Percentiles rank a stretch among this genome's conserved stretches.
These are phyloP conservation scores for Fusarium vanettenii DNA, from an alignment of 2,329 filamentous ascomycete genomes.

Conservation along the genomic window DNA sequence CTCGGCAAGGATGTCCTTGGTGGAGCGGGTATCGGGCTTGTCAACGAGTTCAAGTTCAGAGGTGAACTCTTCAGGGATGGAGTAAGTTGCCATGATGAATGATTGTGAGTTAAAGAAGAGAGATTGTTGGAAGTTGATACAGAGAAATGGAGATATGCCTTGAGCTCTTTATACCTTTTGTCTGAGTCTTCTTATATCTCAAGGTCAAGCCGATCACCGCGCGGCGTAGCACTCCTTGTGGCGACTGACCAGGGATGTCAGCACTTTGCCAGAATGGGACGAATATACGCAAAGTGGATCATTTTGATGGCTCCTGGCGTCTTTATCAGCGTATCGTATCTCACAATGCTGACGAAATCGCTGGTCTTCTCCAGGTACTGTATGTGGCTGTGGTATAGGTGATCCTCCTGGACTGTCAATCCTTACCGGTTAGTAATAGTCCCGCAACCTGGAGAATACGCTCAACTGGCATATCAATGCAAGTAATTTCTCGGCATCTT, in stretches of 20 bases:
- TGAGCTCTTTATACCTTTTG: constrained; percentile 1
- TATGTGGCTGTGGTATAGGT: not conserved
- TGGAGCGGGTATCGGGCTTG: constrained; percentile 42
- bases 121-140: not conserved
- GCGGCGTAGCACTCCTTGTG: not conserved
- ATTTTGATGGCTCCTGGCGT: not conserved
- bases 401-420: not conserved
- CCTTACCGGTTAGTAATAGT: not conserved
- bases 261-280: constrained; percentile 11
- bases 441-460: not conserved
- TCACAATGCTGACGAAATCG: not conserved
- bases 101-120: not conserved
- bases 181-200: not conserved
- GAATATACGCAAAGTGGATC: constrained; percentile 9
- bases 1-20: constrained; percentile 46
- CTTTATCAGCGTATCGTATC: not conserved
- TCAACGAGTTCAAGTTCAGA: constrained; percentile 22
- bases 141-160: not conserved
- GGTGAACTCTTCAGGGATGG: constrained; percentile 13
- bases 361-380: not conserved
- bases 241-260: constrained; percentile 4
- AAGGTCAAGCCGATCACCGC: constrained; percentile 1
- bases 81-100: constrained; percentile 5
- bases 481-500: not conserved
- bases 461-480: not conserved